Conservation (phyloP, 1,284 basidiomycete species). For the Wallemia ichthyophaga region DNA sequence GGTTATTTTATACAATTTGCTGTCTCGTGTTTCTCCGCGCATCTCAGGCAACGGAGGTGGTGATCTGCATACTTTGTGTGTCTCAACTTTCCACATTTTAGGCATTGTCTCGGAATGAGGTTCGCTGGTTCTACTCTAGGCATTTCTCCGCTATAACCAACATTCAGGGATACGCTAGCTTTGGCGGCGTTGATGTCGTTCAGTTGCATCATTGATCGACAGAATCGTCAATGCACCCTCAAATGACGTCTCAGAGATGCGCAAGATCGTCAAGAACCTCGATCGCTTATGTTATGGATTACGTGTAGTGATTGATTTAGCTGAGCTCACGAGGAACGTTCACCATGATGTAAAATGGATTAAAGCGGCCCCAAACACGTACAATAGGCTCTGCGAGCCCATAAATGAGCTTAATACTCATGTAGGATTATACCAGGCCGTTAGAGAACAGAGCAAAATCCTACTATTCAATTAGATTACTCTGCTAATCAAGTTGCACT, state of each 20-base stretch:
- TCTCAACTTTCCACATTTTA: too few relatives aligned
- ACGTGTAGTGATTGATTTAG: constrained; percentile 85
- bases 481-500: constrained; percentile 45
- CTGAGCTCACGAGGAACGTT: constrained; percentile 71
- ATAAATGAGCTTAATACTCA: constrained; percentile 96
- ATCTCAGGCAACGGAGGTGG: too few relatives aligned
- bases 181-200: too few relatives aligned
- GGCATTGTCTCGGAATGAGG: too few relatives aligned
- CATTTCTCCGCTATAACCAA: too few relatives aligned
- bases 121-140: too few relatives aligned
- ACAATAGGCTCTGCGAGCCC: constrained; percentile 73
- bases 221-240: constrained; percentile 32
- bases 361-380: constrained; percentile 50
- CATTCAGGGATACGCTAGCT: too few relatives aligned
- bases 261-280: constrained; percentile 67
- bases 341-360: constrained; percentile 68
- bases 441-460: constrained; percentile 33
- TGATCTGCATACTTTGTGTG: too few relatives aligned
- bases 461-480: constrained; percentile 28
- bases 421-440: constrained; percentile 59
- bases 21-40: too few relatives aligned
- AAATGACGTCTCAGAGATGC: constrained; percentile 33
- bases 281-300: constrained; percentile 82
- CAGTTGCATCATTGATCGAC: constrained; percentile 40
- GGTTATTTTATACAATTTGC: too few relatives aligned